Percentiles rank a stretch among this genome's conserved stretches.
Evolutionary conservation across 2,329 filamentous ascomycete species (phyloP).

Genomic region (Colletotrichum gloeosporioides): DNA sequence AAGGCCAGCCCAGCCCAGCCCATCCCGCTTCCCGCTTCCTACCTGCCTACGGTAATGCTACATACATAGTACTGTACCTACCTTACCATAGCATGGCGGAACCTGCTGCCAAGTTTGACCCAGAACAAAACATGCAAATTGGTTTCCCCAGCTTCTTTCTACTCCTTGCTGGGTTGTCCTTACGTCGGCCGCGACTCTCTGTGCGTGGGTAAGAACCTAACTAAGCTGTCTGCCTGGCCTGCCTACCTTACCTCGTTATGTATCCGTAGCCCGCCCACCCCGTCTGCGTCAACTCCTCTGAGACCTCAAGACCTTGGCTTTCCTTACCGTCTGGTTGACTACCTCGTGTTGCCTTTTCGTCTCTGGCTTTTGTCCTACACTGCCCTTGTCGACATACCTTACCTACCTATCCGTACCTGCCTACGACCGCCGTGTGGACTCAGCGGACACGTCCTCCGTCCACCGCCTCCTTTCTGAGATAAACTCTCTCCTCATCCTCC

Average conservation of each 20-base stretch:
- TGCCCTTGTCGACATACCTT: neutral
- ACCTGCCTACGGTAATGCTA: neutral
- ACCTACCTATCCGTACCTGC: neutral
- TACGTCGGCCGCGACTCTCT: neutral
- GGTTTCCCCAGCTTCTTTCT: neutral
- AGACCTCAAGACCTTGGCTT: neutral
- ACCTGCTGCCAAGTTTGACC: neutral
- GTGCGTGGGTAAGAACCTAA: neutral
- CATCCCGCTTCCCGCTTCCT: neutral
- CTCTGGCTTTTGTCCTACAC: neutral
- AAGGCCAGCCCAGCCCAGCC: neutral
- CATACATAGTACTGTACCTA: neutral
- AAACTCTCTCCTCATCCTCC: neutral
- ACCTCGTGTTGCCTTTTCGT: neutral
- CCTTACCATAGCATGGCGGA: neutral
- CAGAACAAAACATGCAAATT: neutral
- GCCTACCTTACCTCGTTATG: neutral
- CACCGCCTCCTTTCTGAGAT: neutral
- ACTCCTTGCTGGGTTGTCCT: neutral
- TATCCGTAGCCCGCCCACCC: neutral
- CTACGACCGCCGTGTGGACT: neutral
- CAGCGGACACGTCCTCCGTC: neutral
- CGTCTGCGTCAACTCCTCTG: neutral
- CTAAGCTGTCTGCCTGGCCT: neutral
- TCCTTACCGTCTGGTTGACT: neutral